phyloP scores from a whole-genome alignment of 352 stramenopile species.

The Pythium aphanidermatum region DNA sequence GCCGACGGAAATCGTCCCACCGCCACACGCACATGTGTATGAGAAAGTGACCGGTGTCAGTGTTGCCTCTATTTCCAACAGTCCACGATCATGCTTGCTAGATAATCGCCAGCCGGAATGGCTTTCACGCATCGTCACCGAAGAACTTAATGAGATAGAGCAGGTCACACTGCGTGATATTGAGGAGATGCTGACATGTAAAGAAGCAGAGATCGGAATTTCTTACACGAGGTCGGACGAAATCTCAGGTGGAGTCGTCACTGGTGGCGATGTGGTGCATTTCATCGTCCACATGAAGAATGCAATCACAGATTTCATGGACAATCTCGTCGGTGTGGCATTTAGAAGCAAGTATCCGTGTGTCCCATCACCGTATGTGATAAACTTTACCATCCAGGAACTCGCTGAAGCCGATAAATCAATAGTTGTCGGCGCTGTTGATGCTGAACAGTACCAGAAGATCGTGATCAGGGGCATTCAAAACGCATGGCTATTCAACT shows the following conservation, averaged over 20 bases:
- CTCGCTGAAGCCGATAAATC: not conserved
- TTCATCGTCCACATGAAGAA: conserved; percentile 5
- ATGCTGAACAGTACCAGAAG: conserved; percentile 6
- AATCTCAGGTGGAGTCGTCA: conserved; percentile 8
- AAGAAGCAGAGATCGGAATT: conserved; percentile 3
- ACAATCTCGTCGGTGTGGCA: conserved; percentile 8
- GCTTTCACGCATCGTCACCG: conserved; percentile 7
- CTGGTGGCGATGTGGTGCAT: not conserved
- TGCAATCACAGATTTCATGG: conserved; percentile 16
- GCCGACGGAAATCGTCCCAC: no score
- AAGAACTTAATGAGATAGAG: conserved; percentile 9
- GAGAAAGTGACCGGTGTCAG: no score
- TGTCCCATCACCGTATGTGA: conserved; percentile 14
- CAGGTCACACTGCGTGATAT: conserved; percentile 3
- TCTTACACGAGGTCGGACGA: conserved; percentile 9
- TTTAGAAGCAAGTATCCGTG: conserved; percentile 15
- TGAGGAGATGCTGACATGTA: conserved; percentile 1
- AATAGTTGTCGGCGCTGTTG: conserved; percentile 11
- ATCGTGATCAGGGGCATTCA: conserved; percentile 12
- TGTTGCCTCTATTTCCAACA: no score
- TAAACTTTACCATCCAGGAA: conserved; percentile 18
- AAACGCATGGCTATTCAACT: conserved; percentile 16
- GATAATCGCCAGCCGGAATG: conserved; percentile 4
- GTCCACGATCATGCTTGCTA: conserved; percentile 3
- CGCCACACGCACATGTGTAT: no score